phyloP scores from a whole-genome alignment of 805 yeast species.

The Priceomyces haplophilus region DNA sequence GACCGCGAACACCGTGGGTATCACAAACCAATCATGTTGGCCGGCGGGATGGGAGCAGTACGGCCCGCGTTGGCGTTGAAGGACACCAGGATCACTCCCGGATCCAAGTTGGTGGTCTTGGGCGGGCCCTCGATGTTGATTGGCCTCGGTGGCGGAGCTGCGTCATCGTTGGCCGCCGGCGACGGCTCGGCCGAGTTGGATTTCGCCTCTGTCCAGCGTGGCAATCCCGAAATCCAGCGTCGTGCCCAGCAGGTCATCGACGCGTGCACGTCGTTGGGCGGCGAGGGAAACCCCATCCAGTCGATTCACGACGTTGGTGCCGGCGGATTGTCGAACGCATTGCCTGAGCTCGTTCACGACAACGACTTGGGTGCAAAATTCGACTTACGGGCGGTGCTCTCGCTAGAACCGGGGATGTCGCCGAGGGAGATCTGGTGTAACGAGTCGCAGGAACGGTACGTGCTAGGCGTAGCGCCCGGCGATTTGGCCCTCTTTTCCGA shows the following conservation, averaged over 20 bases:
- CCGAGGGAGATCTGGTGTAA: slow-evolving; percentile 99
- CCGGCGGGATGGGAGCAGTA: slow-evolving; percentile 98
- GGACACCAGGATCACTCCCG: slow-evolving; percentile 84
- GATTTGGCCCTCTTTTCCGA: slow-evolving; percentile 68
- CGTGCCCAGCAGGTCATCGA: slow-evolving; percentile 98
- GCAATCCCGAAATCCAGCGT: slow-evolving; percentile 98
- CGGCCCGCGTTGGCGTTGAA: slow-evolving; percentile 91
- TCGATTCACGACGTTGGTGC: slow-evolving; percentile 99
- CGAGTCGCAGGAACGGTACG: slow-evolving; percentile 98
- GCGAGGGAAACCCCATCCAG: slow-evolving; percentile 68
- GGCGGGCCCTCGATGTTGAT: slow-evolving; percentile 98
- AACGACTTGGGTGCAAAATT: slow-evolving; percentile 92
- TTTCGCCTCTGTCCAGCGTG: slow-evolving; percentile 98
- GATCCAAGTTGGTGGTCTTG: slow-evolving; percentile 83
- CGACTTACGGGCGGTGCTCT: slow-evolving; percentile 85
- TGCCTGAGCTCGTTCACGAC: slow-evolving; percentile 97
- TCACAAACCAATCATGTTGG: slow-evolving; percentile 99
- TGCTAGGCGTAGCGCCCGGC: slow-evolving; percentile 81
- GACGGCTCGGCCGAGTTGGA: slow-evolving; percentile 95
- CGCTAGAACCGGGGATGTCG: slow-evolving; percentile 96
- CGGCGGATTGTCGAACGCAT: slow-evolving; percentile 95
- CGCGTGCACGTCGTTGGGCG: slow-evolving; percentile 82
- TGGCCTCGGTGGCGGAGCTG: slow-evolving; percentile 99
- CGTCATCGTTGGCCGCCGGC: slow-evolving; percentile 93
- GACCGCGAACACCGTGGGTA: slow-evolving; percentile 83